phyloP scores from a whole-genome alignment of 1,284 basidiomycete genomes.

The Papiliotrema fonsecae region DNA sequence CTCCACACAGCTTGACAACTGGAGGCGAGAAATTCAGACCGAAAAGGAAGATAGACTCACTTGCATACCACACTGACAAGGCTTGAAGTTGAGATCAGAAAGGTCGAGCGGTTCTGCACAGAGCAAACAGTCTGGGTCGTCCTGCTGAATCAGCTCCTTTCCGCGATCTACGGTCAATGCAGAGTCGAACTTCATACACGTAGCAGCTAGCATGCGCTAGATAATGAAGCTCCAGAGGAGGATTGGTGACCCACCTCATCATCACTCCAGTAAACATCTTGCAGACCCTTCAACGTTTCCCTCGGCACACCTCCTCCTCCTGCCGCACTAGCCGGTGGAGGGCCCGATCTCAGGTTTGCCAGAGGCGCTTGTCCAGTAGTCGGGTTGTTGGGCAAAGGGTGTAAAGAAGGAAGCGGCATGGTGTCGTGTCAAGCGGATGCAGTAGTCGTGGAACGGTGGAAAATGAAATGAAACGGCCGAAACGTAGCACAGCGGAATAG shows the following conservation, averaged over 20 bases:
- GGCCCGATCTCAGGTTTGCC: constrained; percentile 18
- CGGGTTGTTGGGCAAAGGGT: constrained; percentile 44
- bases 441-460: too few species aligned
- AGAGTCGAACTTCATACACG: not conserved
- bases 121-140: constrained; percentile 95
- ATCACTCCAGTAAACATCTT: constrained; percentile 98
- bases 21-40: not conserved
- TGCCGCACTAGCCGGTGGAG: constrained; percentile 19
- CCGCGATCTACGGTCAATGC: too few species aligned
- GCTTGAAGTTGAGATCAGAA: constrained; percentile 98
- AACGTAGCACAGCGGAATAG: too few species aligned
- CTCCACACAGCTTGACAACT: not conserved
- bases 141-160: constrained; percentile 56
- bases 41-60: constrained; percentile 50
- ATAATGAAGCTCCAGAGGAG: not conserved
- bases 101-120: constrained; percentile 99
- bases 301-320: constrained; percentile 41
- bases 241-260: constrained; percentile 59
- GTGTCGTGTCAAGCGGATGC: too few species aligned
- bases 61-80: constrained; percentile 98
- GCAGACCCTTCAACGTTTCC: constrained; percentile 58
- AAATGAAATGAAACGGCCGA: too few species aligned
- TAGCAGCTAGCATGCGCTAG: not conserved
- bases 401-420: constrained; percentile 22
- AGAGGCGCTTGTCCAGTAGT: constrained; percentile 43